Evolutionary conservation across 164 flowering plant species (phyloP).

Genomic region (Kalanchoe fedtschenkoi): DNA sequence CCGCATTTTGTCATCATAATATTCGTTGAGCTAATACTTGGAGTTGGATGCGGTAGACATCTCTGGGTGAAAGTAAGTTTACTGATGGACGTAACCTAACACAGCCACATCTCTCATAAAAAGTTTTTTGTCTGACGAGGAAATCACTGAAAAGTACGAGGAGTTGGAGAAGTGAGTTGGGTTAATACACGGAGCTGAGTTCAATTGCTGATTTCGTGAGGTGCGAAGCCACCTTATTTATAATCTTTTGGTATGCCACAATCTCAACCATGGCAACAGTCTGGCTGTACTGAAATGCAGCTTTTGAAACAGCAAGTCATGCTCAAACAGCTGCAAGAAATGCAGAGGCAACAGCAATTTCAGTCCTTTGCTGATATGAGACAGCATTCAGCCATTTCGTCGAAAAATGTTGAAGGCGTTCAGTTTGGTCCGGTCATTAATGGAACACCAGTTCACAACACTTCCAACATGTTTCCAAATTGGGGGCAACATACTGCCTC

Average conservation of each 20-base stretch:
- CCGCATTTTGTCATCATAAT: too few relatives aligned
- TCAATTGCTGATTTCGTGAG: too few relatives aligned
- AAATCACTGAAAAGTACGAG: not conserved
- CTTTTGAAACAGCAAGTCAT: constrained; percentile 35
- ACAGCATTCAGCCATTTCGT: constrained; percentile 25
- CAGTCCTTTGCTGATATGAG: constrained; percentile 30
- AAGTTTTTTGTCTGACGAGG: not conserved
- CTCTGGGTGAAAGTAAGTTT: too few relatives aligned
- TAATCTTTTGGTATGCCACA: constrained; percentile 25
- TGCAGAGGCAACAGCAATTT: constrained; percentile 43
- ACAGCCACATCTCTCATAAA: not conserved
- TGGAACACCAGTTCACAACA: constrained; percentile 29
- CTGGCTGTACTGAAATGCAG: constrained; percentile 39
- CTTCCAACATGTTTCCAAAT: constrained; percentile 32
- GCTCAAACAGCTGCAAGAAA: constrained; percentile 42
- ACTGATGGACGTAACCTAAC: not conserved
- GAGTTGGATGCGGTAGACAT: not conserved
- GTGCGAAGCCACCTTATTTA: not conserved
- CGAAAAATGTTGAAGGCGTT: constrained; percentile 30
- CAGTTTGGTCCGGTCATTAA: constrained; percentile 30
- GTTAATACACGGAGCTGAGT: not conserved
- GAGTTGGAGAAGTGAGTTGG: not conserved
- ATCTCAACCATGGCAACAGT: constrained; percentile 31
- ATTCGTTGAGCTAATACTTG: not conserved
- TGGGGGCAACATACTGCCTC: constrained; percentile 34